Evolutionary conservation across 2,329 filamentous ascomycete genomes (phyloP), one percentile per base, ranked within the genome.

Genomic region (Pestalotiopsis sp.): DNA sequence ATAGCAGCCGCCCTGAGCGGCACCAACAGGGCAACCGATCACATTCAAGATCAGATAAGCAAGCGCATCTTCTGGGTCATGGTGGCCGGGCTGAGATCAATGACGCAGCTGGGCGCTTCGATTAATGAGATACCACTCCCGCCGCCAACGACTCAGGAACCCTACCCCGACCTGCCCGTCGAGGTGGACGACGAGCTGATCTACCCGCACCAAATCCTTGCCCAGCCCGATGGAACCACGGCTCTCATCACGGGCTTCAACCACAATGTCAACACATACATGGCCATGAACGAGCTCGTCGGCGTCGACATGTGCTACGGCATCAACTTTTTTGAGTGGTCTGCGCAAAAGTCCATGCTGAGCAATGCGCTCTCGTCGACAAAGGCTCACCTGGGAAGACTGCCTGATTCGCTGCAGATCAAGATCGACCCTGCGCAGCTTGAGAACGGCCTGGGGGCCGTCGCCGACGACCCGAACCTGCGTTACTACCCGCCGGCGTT

Each of bases 111-210:
- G 20, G 94, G 93, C 41, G 88, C 89, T 17, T 88, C 88, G 0
- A 90, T 92, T 70, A 88, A 89, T 45, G 93, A 94, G 74, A 83
- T 95, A 49, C 87, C 92, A 45, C 90, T 97, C 65, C 89, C 92
- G 9, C 94, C 94, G 3, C 90, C 92, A 1, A 97, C 93, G 0
- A 89, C 90, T 0, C 90, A 87, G 31, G 89, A 94, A 58, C 91
- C 90, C 4, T 94, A 96, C 73, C 94, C 94, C 3, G 91, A 93
- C 7, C 85, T 94, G 13, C 94, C 94, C 0, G 83, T 91, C 23
- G 94, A 97, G 75, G 89, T 97, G 1, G 94, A 97, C 73, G 94
- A 97, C 78, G 90, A 92, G 68, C 95, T 90, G 75, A 92, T 97
- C 69, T 90, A 90, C 69, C 84, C 90, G 1, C 88, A 90, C 27